Evolutionary conservation across 495 filamentous ascomycete genomes (phyloP).

Genomic region (Penicillium nucicola): DNA sequence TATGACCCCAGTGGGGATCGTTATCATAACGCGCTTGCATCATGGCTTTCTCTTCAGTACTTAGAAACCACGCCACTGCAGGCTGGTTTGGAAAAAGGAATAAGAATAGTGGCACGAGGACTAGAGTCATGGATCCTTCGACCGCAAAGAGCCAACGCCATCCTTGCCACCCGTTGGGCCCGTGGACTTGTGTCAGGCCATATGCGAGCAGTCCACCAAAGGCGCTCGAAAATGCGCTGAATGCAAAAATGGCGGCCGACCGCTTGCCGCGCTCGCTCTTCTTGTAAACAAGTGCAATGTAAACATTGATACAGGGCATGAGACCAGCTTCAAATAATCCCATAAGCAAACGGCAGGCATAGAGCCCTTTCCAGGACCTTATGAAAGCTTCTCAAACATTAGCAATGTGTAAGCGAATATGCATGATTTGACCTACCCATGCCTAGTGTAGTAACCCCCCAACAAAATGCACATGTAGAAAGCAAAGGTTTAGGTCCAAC

Average conservation of each 20-base stretch:
- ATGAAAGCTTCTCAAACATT: no score
- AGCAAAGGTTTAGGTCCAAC: slow-evolving; percentile 9
- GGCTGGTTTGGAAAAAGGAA: slow-evolving; percentile 8
- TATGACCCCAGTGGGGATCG: slow-evolving; percentile 10
- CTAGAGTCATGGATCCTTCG: slow-evolving; percentile 9
- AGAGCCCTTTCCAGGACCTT: slow-evolving; percentile 8
- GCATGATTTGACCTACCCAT: slow-evolving; percentile 1
- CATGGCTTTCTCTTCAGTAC: slow-evolving; percentile 5
- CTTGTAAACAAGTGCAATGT: slow-evolving; percentile 11
- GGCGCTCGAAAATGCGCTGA: slow-evolving; percentile 10
- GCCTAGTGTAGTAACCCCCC: slow-evolving; percentile 8
- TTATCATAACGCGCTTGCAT: slow-evolving; percentile 12
- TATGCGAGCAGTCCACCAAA: slow-evolving; percentile 11
- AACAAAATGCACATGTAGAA: slow-evolving; percentile 11
- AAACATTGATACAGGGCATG: slow-evolving; percentile 10
- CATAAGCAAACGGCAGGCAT: slow-evolving; percentile 7
- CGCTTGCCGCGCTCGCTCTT: slow-evolving; percentile 8
- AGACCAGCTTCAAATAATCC: slow-evolving; percentile 8
- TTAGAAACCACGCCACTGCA: slow-evolving; percentile 7
- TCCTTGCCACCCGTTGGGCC: slow-evolving; percentile 9
- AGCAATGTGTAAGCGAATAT: no score
- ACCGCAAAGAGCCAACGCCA: slow-evolving; percentile 11
- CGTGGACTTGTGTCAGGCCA: slow-evolving; percentile 9
- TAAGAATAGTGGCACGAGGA: slow-evolving; percentile 9
- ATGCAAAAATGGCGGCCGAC: slow-evolving; percentile 7